Conservation (phyloP, 495 filamentous ascomycete species). For the Trichocladium antarcticum region DNA sequence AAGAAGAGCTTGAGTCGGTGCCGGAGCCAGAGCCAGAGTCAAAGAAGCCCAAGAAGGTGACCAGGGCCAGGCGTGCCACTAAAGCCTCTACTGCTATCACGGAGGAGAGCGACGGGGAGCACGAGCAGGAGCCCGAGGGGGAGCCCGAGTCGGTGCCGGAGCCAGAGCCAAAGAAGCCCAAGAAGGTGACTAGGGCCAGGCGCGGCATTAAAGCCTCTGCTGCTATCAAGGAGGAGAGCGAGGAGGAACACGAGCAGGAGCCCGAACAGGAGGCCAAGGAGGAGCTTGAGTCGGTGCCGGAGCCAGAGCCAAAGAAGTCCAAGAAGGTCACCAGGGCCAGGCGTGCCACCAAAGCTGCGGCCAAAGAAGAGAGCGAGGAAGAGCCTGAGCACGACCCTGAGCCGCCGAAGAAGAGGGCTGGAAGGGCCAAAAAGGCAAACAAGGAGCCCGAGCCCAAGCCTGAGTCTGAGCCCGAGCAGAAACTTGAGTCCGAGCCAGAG, state of each 20-base stretch:
- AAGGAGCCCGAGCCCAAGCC: conserved; percentile 11
- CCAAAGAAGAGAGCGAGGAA: conserved; percentile 13
- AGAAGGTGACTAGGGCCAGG: conserved; percentile 5
- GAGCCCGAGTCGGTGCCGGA: conserved; percentile 7
- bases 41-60: conserved; percentile 22
- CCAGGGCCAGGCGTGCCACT: conserved; percentile 8
- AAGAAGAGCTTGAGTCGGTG: conserved; percentile 16
- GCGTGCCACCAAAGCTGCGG: conserved; percentile 6
- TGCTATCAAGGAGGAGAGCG: conserved; percentile 15
- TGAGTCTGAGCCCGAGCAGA: conserved; percentile 12
- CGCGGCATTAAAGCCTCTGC: conserved; percentile 20
- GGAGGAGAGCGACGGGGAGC: conserved; percentile 12
- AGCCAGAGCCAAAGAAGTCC: conserved; percentile 19
- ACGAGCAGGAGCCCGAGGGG: conserved; percentile 16
- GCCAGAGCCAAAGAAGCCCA: conserved; percentile 23
- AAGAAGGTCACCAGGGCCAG: conserved; percentile 16
- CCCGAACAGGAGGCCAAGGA: conserved; percentile 19
- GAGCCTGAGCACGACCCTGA: conserved; percentile 1
- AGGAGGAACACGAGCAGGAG: conserved; percentile 18
- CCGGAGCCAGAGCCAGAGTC: conserved; percentile 6
- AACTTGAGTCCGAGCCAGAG: conserved; percentile 6
- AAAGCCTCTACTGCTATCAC: conserved; percentile 23
- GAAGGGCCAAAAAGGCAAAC: conserved; percentile 12
- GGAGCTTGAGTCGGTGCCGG: conserved; percentile 14
- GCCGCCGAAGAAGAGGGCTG: conserved; percentile 12